Evolutionary conservation across 2,329 filamentous ascomycete species (phyloP).

Genomic region (Cordyceps fumosorosea): DNA sequence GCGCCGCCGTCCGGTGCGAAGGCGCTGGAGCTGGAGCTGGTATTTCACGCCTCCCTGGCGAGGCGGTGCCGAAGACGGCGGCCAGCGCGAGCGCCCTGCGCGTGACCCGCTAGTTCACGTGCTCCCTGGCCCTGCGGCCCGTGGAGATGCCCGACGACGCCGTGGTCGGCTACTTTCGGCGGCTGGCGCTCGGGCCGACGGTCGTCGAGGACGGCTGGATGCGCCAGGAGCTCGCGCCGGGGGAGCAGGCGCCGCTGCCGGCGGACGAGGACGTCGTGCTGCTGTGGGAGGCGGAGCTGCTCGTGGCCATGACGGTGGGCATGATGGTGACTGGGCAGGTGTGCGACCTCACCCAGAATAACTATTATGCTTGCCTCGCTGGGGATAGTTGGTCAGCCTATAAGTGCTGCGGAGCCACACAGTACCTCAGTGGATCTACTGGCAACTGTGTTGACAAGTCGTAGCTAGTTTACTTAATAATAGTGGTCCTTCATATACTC

Average conservation of each 20-base stretch:
- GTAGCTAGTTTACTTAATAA: too few relatives aligned
- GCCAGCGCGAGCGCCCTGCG: neutral
- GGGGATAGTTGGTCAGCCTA: neutral
- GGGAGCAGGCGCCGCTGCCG: slow-evolving; percentile 15
- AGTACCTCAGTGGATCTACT: neutral
- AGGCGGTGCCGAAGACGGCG: slow-evolving; percentile 27
- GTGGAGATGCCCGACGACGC: slow-evolving; percentile 41
- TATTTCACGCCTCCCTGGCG: slow-evolving; percentile 39
- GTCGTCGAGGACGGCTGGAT: slow-evolving; percentile 43
- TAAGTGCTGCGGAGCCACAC: neutral
- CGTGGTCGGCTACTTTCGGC: slow-evolving; percentile 36
- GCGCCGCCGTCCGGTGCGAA: too few relatives aligned
- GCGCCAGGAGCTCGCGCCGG: slow-evolving; percentile 21
- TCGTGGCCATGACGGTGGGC: slow-evolving; percentile 52
- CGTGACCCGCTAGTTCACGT: slow-evolving; percentile 25
- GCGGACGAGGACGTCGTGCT: slow-evolving; percentile 35
- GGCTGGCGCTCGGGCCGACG: slow-evolving; percentile 31
- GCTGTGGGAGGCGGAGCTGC: slow-evolving; percentile 57
- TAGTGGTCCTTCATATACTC: too few relatives aligned
- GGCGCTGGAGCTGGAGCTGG: slow-evolving; percentile 29
- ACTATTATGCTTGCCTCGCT: neutral
- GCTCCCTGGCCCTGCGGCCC: slow-evolving; percentile 54
- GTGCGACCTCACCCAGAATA: neutral
- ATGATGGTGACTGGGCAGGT: slow-evolving; percentile 59
- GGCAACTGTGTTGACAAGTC: neutral